Base-by-base conservation (phyloP, 495 filamentous ascomycete species). In the Paragyromitra xinjiangensis region DNA sequence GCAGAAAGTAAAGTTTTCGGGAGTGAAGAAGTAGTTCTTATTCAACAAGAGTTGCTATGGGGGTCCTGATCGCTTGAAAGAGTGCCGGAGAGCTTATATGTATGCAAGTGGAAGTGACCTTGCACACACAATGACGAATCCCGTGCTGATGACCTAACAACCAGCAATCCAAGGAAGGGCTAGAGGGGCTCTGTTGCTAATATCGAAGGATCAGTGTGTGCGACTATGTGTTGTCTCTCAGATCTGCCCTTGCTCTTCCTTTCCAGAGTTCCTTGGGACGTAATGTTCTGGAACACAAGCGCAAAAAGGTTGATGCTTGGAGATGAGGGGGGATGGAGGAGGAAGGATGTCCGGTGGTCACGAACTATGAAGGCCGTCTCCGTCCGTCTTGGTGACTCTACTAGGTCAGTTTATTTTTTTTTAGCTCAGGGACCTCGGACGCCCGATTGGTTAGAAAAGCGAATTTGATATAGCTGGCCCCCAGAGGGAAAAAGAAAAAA, bases 1-100 rank as follows among this genome's bases (percentile, higher is more conserved):
- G 59, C 48, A 65, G 50, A 6, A 56, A 64, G 37, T 69, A 55
- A 37, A 19, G 7, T 65, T 50, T 50, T 51, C 34, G 26, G 66
- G 66, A 42, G 37, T 66, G 14, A 29, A 66, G 64, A 56, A 65
- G 66, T 61, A 29, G 42, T 73, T 73, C 24, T 64, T 64, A 65
- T 70, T 65, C 39, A 81, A 70, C 69, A 48, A 64, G 44, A 56
- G 51, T 64, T 77, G 74, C 6, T 42, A 51, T 64, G 65, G 56
- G 65, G 62, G 61, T 56, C 63, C 61, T 39, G 69, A 72, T 81
- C 63, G 69, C 75, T 73, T 81, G 70, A 65, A 63, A 39, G 67
- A 50, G 79, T 78, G 79, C 74, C 40, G 44, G 73, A 72, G 77
- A 81, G 77, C 75, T 81, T 81, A 81, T 81, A 81, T 77, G 80